Evolutionary conservation across 345 rosid species (phyloP).

Genomic region (Salix viminalis): DNA sequence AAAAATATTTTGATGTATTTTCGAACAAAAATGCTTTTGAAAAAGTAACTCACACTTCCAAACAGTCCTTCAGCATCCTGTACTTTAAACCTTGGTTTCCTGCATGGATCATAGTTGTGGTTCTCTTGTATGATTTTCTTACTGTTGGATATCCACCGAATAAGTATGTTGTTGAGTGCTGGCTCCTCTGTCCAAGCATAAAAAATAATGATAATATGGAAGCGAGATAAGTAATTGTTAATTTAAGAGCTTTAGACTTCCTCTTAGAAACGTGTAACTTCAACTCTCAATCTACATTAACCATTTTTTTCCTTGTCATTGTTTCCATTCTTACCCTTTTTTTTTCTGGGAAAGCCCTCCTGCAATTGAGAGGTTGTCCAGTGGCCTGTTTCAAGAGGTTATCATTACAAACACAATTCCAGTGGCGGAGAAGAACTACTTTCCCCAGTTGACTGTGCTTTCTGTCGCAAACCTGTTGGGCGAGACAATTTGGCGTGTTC

Average conservation of each 20-base stretch:
- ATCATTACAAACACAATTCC: slow-evolving; percentile 93
- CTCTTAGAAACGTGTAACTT: too few species aligned
- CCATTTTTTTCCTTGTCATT: not conserved
- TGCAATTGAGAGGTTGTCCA: slow-evolving; percentile 83
- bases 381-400: slow-evolving; percentile 93
- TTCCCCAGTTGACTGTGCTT: slow-evolving; percentile 81
- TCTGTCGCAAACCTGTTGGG: slow-evolving; percentile 92
- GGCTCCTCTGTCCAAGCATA: not conserved
- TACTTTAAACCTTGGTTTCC: not conserved
- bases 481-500: slow-evolving; percentile 94
- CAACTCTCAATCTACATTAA: not conserved
- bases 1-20: too few species aligned
- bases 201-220: not conserved
- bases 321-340: not conserved
- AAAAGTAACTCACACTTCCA: too few species aligned
- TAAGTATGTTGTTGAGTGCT: not conserved
- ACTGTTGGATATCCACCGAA: too few species aligned
- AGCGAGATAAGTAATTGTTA: too few species aligned
- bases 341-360: slow-evolving; percentile 58
- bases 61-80: not conserved
- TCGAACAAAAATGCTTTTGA: too few species aligned
- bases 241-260: too few species aligned
- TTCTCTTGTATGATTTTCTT: too few species aligned
- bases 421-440: slow-evolving; percentile 70
- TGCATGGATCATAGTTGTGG: too few species aligned